These are phyloP conservation scores for Sclerotinia glacialis DNA, from an alignment of 2,329 filamentous ascomycete genomes.

Conservation along the genomic window DNA sequence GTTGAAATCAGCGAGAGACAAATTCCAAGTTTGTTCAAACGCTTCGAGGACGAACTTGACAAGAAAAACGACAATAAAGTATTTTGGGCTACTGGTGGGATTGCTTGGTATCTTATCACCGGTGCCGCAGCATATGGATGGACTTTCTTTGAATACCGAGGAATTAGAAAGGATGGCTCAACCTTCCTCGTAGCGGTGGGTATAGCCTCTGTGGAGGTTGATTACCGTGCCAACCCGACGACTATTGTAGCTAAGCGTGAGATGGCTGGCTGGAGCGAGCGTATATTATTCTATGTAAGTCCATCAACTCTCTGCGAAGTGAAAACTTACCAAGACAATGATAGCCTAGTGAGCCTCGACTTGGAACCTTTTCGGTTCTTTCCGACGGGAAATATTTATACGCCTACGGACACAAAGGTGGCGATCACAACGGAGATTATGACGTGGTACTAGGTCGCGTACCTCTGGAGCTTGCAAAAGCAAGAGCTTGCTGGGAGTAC, in stretches of 20 bases:
- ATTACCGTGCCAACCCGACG: constrained; percentile 11
- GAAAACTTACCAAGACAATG: background rate
- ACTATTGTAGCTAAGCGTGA: constrained; percentile 17
- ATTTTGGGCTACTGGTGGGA: constrained; percentile 20
- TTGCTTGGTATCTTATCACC: constrained; percentile 12
- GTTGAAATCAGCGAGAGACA: constrained; percentile 20
- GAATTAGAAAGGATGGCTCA: constrained; percentile 11
- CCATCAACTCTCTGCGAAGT: background rate
- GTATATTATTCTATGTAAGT: constrained; percentile 17
- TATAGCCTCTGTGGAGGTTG: constrained; percentile 17
- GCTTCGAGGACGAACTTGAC: constrained; percentile 18
- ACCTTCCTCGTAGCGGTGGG: constrained; percentile 17
- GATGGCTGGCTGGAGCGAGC: constrained; percentile 3
- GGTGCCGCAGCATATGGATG: constrained; percentile 19
- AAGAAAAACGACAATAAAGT: constrained; percentile 5
- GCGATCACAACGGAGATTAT: constrained; percentile 25
- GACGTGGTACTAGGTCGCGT: constrained; percentile 27
- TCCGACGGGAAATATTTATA: constrained; percentile 23
- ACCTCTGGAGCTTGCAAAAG: background rate
- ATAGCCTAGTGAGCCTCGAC: constrained; percentile 24
- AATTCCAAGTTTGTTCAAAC: constrained; percentile 13
- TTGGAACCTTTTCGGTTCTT: constrained; percentile 27
- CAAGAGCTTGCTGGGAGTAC: constrained; percentile 23
- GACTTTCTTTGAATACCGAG: constrained; percentile 16
- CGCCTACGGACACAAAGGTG: constrained; percentile 26